Conservation (phyloP, 2,329 filamentous ascomycete species). For the Colletotrichum tropicale region DNA sequence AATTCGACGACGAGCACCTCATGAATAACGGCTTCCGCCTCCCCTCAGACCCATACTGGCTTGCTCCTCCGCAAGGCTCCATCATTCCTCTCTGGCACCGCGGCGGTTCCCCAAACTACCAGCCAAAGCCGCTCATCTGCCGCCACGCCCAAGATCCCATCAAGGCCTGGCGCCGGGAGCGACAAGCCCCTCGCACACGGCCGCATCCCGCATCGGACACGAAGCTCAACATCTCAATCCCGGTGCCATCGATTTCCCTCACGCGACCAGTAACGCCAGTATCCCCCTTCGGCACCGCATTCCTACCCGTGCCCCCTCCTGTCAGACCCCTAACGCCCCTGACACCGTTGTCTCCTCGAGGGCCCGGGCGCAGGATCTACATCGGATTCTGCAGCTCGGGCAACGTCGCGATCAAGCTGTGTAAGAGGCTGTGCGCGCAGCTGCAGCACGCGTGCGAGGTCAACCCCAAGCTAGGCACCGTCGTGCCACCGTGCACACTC, state of each 20-base stretch:
- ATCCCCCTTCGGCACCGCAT: slow-evolving; percentile 9
- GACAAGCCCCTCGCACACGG: neutral
- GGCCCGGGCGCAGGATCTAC: slow-evolving; percentile 11
- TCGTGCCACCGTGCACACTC: slow-evolving; percentile 14
- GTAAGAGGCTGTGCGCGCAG: slow-evolving; percentile 18
- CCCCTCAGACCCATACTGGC: slow-evolving; percentile 17
- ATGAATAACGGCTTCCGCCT: slow-evolving; percentile 20
- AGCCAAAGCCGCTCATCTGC: slow-evolving; percentile 17
- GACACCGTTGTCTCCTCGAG: slow-evolving; percentile 3
- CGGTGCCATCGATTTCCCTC: slow-evolving; percentile 15
- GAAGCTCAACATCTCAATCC: slow-evolving; percentile 13
- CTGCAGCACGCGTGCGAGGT: slow-evolving; percentile 17
- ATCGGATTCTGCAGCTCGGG: slow-evolving; percentile 20
- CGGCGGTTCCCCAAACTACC: slow-evolving; percentile 15
- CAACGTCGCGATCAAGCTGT: slow-evolving; percentile 18
- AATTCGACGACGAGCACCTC: slow-evolving; percentile 19
- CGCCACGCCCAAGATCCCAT: slow-evolving; percentile 13
- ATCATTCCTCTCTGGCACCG: slow-evolving; percentile 18
- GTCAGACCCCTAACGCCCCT: slow-evolving; percentile 13
- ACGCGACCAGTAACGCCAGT: slow-evolving; percentile 8
- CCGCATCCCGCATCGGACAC: neutral
- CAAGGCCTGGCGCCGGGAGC: slow-evolving; percentile 15
- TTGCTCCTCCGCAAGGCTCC: slow-evolving; percentile 14
- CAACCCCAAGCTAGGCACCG: slow-evolving; percentile 12
- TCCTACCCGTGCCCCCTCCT: slow-evolving; percentile 1